Conservation (phyloP, 2,329 filamentous ascomycete species). For the Aspergillus floridensis region DNA sequence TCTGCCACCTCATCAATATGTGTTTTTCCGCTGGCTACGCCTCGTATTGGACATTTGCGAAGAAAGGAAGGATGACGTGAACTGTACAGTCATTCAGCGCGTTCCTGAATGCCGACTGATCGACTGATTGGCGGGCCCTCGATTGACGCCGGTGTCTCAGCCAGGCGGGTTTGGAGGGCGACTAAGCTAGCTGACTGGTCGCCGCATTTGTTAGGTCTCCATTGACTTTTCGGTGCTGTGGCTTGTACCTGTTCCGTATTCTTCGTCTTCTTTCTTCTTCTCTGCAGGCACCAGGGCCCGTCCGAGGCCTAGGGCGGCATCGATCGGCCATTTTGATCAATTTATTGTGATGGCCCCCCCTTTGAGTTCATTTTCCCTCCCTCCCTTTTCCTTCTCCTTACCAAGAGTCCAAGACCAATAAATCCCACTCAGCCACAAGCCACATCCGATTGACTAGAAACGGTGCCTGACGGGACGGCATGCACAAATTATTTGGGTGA, state of each 20-base stretch:
- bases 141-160: conserved; percentile 4
- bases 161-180: not conserved
- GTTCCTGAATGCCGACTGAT: not conserved
- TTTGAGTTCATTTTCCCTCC: not conserved
- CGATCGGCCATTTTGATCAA: no score
- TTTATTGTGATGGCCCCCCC: not conserved
- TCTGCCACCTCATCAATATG: not conserved
- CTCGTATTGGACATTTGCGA: not conserved
- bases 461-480: conserved; percentile 11
- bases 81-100: not conserved
- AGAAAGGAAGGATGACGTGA: not conserved
- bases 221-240: conserved; percentile 2
- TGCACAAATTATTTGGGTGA: not conserved
- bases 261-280: not conserved
- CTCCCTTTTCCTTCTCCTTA: not conserved
- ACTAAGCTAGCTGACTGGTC: not conserved
- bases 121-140: conserved; percentile 5
- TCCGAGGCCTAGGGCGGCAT: not conserved
- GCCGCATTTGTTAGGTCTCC: not conserved
- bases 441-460: not conserved
- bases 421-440: not conserved
- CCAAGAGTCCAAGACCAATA: no score
- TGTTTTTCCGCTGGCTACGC: not conserved
- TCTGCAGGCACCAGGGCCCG: conserved; percentile 1
- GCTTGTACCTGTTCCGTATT: not conserved